Evolutionary conservation across 208 protist species (phyloP).

Genomic region (Trypanosoma cruzi): DNA sequence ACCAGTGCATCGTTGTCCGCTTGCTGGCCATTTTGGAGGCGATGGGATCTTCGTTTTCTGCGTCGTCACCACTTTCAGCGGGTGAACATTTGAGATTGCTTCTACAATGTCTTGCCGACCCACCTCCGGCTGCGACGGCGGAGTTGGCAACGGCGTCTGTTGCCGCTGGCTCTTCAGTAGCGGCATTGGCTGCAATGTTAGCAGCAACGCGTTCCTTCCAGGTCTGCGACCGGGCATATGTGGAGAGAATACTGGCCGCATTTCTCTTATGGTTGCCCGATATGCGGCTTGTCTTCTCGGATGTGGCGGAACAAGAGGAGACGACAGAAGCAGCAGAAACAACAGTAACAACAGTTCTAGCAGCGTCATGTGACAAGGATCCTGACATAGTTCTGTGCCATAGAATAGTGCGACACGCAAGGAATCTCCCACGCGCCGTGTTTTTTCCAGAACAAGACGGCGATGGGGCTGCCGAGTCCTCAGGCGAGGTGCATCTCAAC

Average conservation of each 20-base stretch:
- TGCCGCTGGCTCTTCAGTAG: constrained; percentile 10
- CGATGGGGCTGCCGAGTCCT: not conserved
- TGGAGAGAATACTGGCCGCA: constrained; percentile 4
- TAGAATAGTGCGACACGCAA: constrained; percentile 11
- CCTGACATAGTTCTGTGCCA: not conserved
- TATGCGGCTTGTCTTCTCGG: constrained; percentile 17
- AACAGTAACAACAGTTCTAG: not conserved
- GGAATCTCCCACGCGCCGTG: constrained; percentile 13
- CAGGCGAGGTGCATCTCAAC: constrained; percentile 14
- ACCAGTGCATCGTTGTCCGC: constrained; percentile 48
- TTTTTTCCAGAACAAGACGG: constrained; percentile 11
- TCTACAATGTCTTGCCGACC: constrained; percentile 4
- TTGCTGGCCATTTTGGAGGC: constrained; percentile 50
- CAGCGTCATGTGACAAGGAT: constrained; percentile 1
- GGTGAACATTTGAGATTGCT: constrained; percentile 11
- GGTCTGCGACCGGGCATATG: not conserved
- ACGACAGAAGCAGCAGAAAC: not conserved
- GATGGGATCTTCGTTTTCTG: constrained; percentile 1
- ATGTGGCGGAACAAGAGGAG: not conserved
- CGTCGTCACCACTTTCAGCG: not conserved
- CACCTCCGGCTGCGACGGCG: constrained; percentile 4
- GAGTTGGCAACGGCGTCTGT: constrained; percentile 7
- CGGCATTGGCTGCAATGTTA: constrained; percentile 21
- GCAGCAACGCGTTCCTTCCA: constrained; percentile 4
- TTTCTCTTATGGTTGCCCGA: constrained; percentile 27